Percentiles rank a stretch among this genome's conserved stretches.
Evolutionary conservation across 2,329 filamentous ascomycete genomes (phyloP).

Genomic region (Colletotrichum neosansevieriae): DNA sequence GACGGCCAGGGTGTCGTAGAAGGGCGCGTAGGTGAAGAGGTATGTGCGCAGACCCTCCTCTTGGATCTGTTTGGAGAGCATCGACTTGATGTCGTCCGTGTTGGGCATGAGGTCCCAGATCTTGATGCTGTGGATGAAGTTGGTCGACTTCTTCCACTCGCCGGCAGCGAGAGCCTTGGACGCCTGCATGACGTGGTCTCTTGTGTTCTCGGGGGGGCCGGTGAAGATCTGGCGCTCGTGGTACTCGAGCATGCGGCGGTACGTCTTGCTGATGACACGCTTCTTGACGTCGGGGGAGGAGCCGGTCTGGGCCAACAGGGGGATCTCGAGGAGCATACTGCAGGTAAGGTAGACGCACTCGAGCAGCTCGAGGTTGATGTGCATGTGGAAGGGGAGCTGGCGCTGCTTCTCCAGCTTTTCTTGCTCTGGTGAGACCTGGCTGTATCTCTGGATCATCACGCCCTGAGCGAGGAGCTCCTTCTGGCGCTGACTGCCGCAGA

Average conservation of each 20-base stretch:
- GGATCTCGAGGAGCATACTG: constrained; percentile 99
- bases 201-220: constrained; percentile 97
- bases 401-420: constrained; percentile 97
- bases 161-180: constrained; percentile 96
- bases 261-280: constrained; percentile 98
- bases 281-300: constrained; percentile 98
- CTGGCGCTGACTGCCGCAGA: constrained; percentile 95
- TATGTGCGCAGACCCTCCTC: constrained; percentile 98
- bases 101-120: constrained; percentile 99
- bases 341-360: constrained; percentile 99
- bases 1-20: constrained; percentile 96
- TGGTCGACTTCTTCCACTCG: constrained; percentile 97
- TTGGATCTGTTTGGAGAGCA: constrained; percentile 98
- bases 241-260: constrained; percentile 98
- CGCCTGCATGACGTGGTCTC: constrained; percentile 99
- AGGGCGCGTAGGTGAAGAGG: constrained; percentile 98
- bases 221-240: constrained; percentile 99
- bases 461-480: constrained; percentile 98
- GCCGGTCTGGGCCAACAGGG: constrained; percentile 94
- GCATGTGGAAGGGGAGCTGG: constrained; percentile 99
- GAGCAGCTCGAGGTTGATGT: constrained; percentile 98
- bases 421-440: constrained; percentile 95
- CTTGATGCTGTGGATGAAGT: constrained; percentile 97
- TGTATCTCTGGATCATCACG: constrained; percentile 98
- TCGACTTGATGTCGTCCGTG: constrained; percentile 91